Percentiles rank a stretch among this genome's conserved stretches.
Evolutionary conservation across 495 filamentous ascomycete genomes (phyloP).

Genomic region (Penicillium dipodomyicola): DNA sequence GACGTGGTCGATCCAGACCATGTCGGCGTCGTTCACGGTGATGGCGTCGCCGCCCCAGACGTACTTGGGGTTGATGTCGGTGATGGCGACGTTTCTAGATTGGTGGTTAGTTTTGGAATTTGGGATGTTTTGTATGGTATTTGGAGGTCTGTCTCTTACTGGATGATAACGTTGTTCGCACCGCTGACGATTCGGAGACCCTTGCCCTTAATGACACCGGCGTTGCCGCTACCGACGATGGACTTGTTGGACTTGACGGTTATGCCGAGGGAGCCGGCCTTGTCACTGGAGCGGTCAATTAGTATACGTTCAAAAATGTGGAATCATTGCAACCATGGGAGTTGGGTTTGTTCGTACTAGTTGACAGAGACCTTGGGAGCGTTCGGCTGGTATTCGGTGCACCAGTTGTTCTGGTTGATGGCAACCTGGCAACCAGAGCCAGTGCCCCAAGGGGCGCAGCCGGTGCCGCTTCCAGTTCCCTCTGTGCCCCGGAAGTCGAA

Average conservation of each 20-base stretch:
- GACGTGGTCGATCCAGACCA: slow-evolving; percentile 52
- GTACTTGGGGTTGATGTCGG: slow-evolving; percentile 49
- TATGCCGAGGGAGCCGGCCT: slow-evolving; percentile 44
- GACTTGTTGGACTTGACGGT: slow-evolving; percentile 48
- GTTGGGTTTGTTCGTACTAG: slow-evolving; percentile 27
- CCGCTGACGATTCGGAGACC: slow-evolving; percentile 46
- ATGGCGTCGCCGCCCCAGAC: slow-evolving; percentile 52
- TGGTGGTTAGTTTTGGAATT: background rate
- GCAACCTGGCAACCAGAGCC: slow-evolving; percentile 47
- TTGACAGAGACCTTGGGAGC: slow-evolving; percentile 38
- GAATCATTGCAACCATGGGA: background rate
- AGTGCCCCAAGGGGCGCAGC: slow-evolving; percentile 49
- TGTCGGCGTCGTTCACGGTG: slow-evolving; percentile 40
- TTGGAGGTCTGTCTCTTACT: slow-evolving; percentile 23
- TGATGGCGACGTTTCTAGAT: slow-evolving; percentile 44
- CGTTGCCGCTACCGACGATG: slow-evolving; percentile 37
- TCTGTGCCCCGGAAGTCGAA: slow-evolving; percentile 47
- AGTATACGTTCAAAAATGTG: background rate
- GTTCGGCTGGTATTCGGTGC: slow-evolving; percentile 38
- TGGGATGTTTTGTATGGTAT: background rate
- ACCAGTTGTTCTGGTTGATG: slow-evolving; percentile 53
- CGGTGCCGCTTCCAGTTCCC: slow-evolving; percentile 41
- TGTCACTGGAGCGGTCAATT: slow-evolving; percentile 26
- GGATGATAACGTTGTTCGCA: slow-evolving; percentile 47
- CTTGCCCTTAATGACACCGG: slow-evolving; percentile 44